Conservation (phyloP, 2,329 filamentous ascomycete genomes). For the Beauveria bassiana region DNA sequence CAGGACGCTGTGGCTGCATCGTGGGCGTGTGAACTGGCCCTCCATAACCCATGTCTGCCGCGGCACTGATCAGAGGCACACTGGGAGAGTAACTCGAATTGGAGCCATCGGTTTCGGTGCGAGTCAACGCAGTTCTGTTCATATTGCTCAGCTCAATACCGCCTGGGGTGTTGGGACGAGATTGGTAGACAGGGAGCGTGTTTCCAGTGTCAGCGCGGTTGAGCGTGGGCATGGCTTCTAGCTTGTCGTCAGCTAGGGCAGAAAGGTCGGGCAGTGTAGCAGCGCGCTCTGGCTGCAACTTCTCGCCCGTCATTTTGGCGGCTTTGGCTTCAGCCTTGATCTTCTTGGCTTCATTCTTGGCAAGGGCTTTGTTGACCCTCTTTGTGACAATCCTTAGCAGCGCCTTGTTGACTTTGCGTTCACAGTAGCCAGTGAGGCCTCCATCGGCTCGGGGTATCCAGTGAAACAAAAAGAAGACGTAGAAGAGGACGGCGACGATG, state of each 20-base stretch:
- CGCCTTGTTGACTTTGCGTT: slow-evolving; percentile 81
- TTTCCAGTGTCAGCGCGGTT: slow-evolving; percentile 52
- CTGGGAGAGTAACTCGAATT: slow-evolving; percentile 56
- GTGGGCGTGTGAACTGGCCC: slow-evolving; percentile 29
- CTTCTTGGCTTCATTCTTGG: slow-evolving; percentile 62
- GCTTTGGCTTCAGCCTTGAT: slow-evolving; percentile 42
- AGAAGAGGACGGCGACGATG: slow-evolving; percentile 67
- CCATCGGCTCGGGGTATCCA: slow-evolving; percentile 81
- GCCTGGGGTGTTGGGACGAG: slow-evolving; percentile 48
- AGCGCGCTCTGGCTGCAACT: slow-evolving; percentile 42
- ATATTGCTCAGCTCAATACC: slow-evolving; percentile 45
- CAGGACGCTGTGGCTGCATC: slow-evolving; percentile 22
- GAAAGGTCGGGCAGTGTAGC: slow-evolving; percentile 57
- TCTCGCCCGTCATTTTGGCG: slow-evolving; percentile 47
- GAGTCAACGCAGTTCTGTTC: slow-evolving; percentile 39
- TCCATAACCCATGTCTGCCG: slow-evolving; percentile 52
- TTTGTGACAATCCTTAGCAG: slow-evolving; percentile 75
- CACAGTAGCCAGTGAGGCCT: slow-evolving; percentile 76
- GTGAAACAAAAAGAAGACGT: slow-evolving; percentile 84
- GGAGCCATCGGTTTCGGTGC: slow-evolving; percentile 49
- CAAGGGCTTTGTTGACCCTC: slow-evolving; percentile 84
- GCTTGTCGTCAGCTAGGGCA: slow-evolving; percentile 35
- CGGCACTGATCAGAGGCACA: slow-evolving; percentile 52
- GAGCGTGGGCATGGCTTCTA: slow-evolving; percentile 51
- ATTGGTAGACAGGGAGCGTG: slow-evolving; percentile 56